Evolutionary conservation across 352 stramenopile genomes (phyloP).

Genomic region (Pythium apleroticum): DNA sequence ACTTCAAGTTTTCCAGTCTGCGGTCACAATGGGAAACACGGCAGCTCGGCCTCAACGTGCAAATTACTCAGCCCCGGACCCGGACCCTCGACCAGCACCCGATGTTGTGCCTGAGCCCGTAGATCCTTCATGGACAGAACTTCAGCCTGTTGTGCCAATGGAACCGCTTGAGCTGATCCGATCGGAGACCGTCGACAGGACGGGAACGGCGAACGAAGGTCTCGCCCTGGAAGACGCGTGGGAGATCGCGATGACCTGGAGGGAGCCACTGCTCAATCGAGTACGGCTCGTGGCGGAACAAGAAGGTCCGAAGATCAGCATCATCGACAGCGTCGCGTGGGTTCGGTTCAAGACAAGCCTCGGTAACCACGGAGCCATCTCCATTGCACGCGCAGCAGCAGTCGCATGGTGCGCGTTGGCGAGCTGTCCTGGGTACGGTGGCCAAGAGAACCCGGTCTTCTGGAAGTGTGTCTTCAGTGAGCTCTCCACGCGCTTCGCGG

Average conservation of each 20-base stretch:
- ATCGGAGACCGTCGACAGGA: background rate
- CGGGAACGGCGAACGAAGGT: background rate
- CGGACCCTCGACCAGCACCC: too few species aligned
- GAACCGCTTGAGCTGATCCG: background rate
- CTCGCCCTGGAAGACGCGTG: background rate
- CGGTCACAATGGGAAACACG: too few species aligned
- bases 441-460: background rate
- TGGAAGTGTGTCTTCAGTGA: conserved; percentile 5
- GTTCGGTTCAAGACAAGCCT: background rate
- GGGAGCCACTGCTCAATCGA: background rate
- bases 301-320: background rate
- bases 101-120: too few species aligned
- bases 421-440: conserved; percentile 1
- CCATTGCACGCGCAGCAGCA: background rate
- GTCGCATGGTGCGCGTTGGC: background rate
- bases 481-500: background rate
- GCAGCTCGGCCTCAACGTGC: too few species aligned
- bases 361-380: background rate
- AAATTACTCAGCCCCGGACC: too few species aligned
- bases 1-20: too few species aligned
- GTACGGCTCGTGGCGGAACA: background rate
- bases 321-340: background rate
- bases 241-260: background rate
- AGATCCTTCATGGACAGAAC: background rate
- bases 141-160: background rate